Base-by-base conservation (phyloP, 192 early-diverging fungal species). In the Phycomyces blakesleeanus region DNA sequence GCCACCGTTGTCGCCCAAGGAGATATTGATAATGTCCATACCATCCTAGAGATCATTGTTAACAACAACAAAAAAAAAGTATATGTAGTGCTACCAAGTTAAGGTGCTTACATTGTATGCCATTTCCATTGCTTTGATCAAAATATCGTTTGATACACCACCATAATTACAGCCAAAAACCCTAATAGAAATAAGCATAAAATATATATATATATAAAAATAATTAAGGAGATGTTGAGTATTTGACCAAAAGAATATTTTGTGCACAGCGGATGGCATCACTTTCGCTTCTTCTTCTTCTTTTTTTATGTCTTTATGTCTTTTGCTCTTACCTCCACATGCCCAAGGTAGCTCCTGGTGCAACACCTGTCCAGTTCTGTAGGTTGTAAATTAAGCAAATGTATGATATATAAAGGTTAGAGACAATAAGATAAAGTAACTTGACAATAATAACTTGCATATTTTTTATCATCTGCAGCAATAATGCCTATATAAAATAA, bases 21-120 rank as follows among this genome's bases (percentile, higher is more conserved):
- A 92, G 61, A 95, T 75, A 76, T 88, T 94, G 74, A 97, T 87
- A 39, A 97, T 71, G 64, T 97, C 84, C 80, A 90, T 82, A 0
- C 82, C 73, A 21, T 51, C 66, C 61, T 63, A 53, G 8, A 54
- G 25, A 49, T 39, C 8, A 29, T 22, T 54, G 20, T 29, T 25
- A 22, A 12, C 21, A 26, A 29, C n/a, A n/a, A n/a, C n/a, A n/a
- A n/a, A n/a, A n/a, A n/a, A n/a, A n/a, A n/a, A n/a, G n/a, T n/a
- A n/a, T n/a, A n/a, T n/a, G n/a, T n/a, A n/a, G n/a, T n/a, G n/a
- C n/a, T n/a, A n/a, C n/a, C n/a, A n/a, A n/a, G n/a, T n/a, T n/a
- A n/a, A n/a, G n/a, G n/a, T n/a, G 29, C 18, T 42, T 63, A 63
- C 91, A 0, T 62, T 64, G 38, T 81, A 78, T 2, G 93, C 93